Conservation (phyloP, 352 stramenopile genomes). For the Phytopythium chamaehyphon region DNA sequence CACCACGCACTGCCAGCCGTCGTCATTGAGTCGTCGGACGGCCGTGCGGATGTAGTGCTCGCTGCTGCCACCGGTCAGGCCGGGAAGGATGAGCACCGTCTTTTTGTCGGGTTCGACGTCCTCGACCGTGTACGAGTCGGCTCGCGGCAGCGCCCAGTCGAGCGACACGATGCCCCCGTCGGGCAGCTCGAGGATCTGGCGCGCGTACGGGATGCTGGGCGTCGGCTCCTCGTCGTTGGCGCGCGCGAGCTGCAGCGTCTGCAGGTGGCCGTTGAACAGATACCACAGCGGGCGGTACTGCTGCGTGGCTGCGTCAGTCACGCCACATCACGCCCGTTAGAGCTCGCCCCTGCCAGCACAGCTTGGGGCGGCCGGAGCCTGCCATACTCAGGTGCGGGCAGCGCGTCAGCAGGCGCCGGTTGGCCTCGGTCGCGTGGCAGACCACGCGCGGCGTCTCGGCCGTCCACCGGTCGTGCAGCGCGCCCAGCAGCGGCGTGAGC, state of each 20-base stretch:
- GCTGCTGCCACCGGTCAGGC: constrained; percentile 50
- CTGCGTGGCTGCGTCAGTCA: constrained; percentile 17
- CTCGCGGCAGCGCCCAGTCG: constrained; percentile 49
- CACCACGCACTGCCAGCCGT: constrained; percentile 69
- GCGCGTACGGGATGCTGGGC: constrained; percentile 40
- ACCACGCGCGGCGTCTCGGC: constrained; percentile 38
- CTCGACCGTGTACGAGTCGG: constrained; percentile 13
- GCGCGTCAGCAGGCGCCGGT: constrained; percentile 27
- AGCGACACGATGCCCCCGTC: constrained; percentile 67
- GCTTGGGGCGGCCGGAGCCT: too few relatives aligned
- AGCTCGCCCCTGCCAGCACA: neutral
- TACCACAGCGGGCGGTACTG: constrained; percentile 57
- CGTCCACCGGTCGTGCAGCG: constrained; percentile 29
- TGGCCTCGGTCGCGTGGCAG: constrained; percentile 32
- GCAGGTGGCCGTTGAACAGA: constrained; percentile 59
- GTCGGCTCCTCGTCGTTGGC: constrained; percentile 24
- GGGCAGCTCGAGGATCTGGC: constrained; percentile 53
- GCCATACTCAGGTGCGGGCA: constrained; percentile 43
- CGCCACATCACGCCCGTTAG: neutral
- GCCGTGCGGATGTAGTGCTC: constrained; percentile 68
- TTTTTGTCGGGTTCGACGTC: constrained; percentile 25
- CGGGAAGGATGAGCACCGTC: constrained; percentile 51
- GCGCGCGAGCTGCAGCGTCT: constrained; percentile 45
- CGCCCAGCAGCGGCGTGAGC: constrained; percentile 11
- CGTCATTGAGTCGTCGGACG: constrained; percentile 26